Evolutionary conservation across 2,329 filamentous ascomycete genomes (phyloP), one percentile per base, ranked within the genome.

Genomic region (Aspergillus amoenus): DNA sequence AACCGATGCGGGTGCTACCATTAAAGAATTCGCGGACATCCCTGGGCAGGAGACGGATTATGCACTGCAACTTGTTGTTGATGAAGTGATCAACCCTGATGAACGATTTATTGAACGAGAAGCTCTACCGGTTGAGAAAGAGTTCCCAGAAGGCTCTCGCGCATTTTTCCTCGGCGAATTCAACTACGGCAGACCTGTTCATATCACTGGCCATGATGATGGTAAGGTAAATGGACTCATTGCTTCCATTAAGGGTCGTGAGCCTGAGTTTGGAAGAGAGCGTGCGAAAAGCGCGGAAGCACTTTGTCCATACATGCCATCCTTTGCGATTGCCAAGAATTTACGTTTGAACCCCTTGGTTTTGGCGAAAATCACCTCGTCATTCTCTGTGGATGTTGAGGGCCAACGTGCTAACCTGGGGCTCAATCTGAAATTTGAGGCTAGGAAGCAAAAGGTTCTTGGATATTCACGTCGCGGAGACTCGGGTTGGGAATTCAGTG

Each of bases 351-450:
- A 96, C 63, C 89, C 93, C 7, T 81, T 99, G 49, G 89, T 94
- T 2, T 80, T 99, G 32, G 96, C 93, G 75, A 99, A 96, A 81
- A 90, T 99, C 67, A 97, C 94, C 0, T 96, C 94, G 2, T 93
- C 93, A 0, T 97, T 96, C 73, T 89, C 88, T 54, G 90, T 99
- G 56, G 85, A 86, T 17, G 86, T 93, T 4, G 91, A 91, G 56
- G 91, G 90, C 24, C 80, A 92, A 57, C 89, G 90, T 66, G 82
- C 96, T 61, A 99, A 99, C 67, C 79, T 99, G 22, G 94, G 94
- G 0, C 81, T 99, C 60, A 99, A 99, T 69, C 82, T 99, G 64
- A 99, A 99, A 73, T 99, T 99, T 59, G 94, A 99, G 72, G 91
- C 86, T 2, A 93, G 91, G 77, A 96, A 97, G 76, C 83, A 93